Base-by-base conservation (phyloP, 2,329 filamentous ascomycete genomes). In the Exophiala sideris region DNA sequence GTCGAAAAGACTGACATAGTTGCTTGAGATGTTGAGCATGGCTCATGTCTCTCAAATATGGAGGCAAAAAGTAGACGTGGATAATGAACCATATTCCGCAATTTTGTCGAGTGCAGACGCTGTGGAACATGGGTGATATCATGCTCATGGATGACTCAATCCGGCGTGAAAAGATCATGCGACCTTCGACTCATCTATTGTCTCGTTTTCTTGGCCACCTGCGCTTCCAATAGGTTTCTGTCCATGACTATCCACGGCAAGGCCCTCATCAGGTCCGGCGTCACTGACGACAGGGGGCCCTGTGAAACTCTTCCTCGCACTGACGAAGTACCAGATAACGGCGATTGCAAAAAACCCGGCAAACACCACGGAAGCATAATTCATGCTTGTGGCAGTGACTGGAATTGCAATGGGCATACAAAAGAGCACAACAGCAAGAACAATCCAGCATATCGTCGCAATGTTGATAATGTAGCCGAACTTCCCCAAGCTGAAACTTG, bases 241-340 rank as follows among this genome's bases (percentile, higher is more conserved):
- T 12, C 34, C 21, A 6, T 48, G 45, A 2, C n/a, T 38, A 18
- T 39, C 29, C 20, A 51, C 48, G 6, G 39, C 48, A 44, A 51
- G 29, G 9, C 48, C 48, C 18, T 51, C 48, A 5, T 51, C 48
- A 3, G 48, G 48, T n/a, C 40, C 24, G 4, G 24, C 39, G 29
- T 51, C 48, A 45, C 33, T 44, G 8, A 45, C 7, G 12, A 50
- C 48, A 5, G 48, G 48, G 1, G 84, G 84, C 0, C 84, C 84
- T 3, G 74, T 83, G 62, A 87, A 87, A 59, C 82, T 78, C 69
- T 83, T 84, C 47, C 83, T 73, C 6, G 82, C 84, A 64, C 82
- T 80, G 1, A 74, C 74, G 59, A 85, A 76, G 67, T 87, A 87
- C 84, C 84, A 87, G 3, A 73, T 59, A 9, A 84, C 68, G 47